Percentiles rank a stretch among this genome's conserved stretches.
Evolutionary conservation across 257 asterid species (phyloP).

Genomic region (Thymus quinquecostatus): DNA sequence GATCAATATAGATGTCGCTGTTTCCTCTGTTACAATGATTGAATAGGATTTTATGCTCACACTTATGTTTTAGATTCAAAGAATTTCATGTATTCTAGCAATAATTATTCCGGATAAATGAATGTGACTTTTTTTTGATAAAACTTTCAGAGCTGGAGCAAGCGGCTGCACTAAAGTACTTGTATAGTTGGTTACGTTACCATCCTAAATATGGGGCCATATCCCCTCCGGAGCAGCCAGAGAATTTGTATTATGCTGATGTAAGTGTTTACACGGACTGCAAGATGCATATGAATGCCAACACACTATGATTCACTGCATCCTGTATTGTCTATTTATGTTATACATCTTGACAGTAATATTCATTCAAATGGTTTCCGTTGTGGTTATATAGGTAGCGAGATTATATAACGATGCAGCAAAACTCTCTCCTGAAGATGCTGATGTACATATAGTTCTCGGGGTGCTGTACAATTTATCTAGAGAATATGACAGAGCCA

Average conservation of each 20-base stretch:
- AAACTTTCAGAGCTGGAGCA: constrained; percentile 87
- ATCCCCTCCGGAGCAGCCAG: constrained; percentile 73
- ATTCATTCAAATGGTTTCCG: constrained; percentile 29
- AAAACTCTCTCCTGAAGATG: constrained; percentile 92
- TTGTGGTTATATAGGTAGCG: constrained; percentile 65
- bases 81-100: constrained; percentile 4
- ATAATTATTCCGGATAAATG: constrained; percentile 7
- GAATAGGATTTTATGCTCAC: constrained; percentile 13
- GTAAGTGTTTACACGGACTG: constrained; percentile 51
- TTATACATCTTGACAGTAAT: not conserved
- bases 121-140: constrained; percentile 19
- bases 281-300: not conserved
- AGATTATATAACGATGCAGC: constrained; percentile 84
- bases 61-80: constrained; percentile 5
- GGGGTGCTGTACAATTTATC: constrained; percentile 92
- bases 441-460: constrained; percentile 96
- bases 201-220: constrained; percentile 87
- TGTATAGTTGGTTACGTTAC: constrained; percentile 92
- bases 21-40: not conserved
- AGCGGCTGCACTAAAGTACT: constrained; percentile 86
- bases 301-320: constrained; percentile 3
- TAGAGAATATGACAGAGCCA: constrained; percentile 90
- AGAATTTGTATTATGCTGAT: constrained; percentile 80
- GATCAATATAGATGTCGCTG: too few relatives aligned
- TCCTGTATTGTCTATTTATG: constrained; percentile 9